A percentile compares a stretch with the other conserved stretches of the same genome.
Conservation (phyloP, 495 filamentous ascomycete species). For the Aspergillus olivimuriae region DNA sequence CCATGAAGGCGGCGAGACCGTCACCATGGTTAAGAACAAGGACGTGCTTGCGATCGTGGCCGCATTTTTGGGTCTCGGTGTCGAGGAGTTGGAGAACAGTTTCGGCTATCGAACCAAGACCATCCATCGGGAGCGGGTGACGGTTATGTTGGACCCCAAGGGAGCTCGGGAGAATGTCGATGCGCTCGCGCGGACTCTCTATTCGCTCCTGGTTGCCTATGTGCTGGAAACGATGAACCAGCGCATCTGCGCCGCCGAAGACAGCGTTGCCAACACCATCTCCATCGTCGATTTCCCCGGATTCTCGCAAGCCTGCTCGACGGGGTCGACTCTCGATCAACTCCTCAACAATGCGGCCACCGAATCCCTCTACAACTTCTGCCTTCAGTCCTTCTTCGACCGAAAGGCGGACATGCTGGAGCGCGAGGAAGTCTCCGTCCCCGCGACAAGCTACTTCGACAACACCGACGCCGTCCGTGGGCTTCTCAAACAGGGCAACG, state of each 20-base stretch:
- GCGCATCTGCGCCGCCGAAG: slow-evolving; percentile 78
- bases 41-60: slow-evolving; percentile 81
- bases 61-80: slow-evolving; percentile 81
- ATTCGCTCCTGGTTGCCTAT: slow-evolving; percentile 91
- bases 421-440: slow-evolving; percentile 81
- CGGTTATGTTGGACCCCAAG: slow-evolving; percentile 89
- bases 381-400: slow-evolving; percentile 92
- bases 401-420: slow-evolving; percentile 85
- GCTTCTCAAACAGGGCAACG: slow-evolving; percentile 85
- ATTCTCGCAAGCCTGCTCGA: slow-evolving; percentile 76
- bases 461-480: slow-evolving; percentile 91
- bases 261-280: slow-evolving; percentile 84
- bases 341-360: slow-evolving; percentile 90
- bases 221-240: slow-evolving; percentile 91
- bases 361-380: slow-evolving; percentile 87
- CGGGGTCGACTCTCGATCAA: slow-evolving; percentile 82
- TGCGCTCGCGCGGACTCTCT: slow-evolving; percentile 86
- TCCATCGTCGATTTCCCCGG: slow-evolving; percentile 96
- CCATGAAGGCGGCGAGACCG: slow-evolving; percentile 81
- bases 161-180: slow-evolving; percentile 89
- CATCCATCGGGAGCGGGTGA: slow-evolving; percentile 88
- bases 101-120: slow-evolving; percentile 95
- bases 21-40: slow-evolving; percentile 88
- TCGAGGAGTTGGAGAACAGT: slow-evolving; percentile 74
- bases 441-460: slow-evolving; percentile 93